phyloP scores from a whole-genome alignment of 139 green algal species.

The Chlorella sp. region DNA sequence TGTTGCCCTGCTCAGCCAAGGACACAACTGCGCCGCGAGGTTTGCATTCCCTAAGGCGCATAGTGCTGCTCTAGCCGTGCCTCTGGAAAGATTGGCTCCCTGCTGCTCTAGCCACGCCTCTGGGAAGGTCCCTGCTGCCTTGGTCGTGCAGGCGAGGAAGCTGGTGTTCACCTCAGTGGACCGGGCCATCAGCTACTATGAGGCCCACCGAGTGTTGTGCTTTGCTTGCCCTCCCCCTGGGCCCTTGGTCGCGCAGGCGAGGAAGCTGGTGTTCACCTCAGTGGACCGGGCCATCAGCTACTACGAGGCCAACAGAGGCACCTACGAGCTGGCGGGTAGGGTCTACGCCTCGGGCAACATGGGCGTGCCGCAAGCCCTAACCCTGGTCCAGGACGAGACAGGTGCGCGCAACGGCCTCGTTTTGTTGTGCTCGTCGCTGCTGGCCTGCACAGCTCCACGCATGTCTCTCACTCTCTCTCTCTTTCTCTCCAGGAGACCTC shows the following conservation, averaged over 20 bases:
- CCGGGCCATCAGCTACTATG: conserved; percentile 67
- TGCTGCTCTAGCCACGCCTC: too few species aligned
- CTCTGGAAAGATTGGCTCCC: too few species aligned
- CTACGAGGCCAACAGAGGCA: conserved; percentile 65
- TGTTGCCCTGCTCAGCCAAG: too few species aligned
- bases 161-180: conserved; percentile 66
- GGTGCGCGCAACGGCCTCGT: too few species aligned
- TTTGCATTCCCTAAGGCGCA: too few species aligned
- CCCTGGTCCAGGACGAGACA: conserved; percentile 36
- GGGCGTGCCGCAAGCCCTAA: conserved; percentile 61
- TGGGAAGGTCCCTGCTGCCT: too few species aligned
- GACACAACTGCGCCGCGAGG: too few species aligned
- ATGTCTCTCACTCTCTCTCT: too few species aligned
- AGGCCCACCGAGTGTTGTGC: conserved; percentile 53
- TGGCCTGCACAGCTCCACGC: too few species aligned
- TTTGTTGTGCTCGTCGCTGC: too few species aligned
- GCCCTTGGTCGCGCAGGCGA: conserved; percentile 7
- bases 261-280: conserved; percentile 60
- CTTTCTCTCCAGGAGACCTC: too few species aligned
- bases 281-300: conserved; percentile 67
- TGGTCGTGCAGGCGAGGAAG: conserved; percentile 37
- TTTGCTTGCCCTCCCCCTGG: not conserved
- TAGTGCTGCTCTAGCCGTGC: too few species aligned
- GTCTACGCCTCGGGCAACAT: conserved; percentile 51
- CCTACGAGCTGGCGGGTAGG: conserved; percentile 56